Evolutionary conservation across 768 basidiomycete genomes (phyloP).

Genomic region (Mycena kentingensis): DNA sequence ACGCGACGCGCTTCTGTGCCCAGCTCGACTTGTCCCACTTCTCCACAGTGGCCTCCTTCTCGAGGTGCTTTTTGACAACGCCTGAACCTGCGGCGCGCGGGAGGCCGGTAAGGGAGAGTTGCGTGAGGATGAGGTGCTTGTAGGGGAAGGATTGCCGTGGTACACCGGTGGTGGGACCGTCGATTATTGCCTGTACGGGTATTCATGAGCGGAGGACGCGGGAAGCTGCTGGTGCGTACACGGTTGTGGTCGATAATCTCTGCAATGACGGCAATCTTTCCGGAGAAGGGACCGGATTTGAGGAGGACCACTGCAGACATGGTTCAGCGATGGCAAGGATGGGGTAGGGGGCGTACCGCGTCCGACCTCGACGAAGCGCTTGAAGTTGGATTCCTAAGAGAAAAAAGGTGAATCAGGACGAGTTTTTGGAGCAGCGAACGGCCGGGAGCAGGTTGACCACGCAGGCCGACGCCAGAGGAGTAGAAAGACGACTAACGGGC

Average conservation of each 20-base stretch:
- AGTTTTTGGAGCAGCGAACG: neutral
- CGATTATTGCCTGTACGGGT: slow-evolving; percentile 83
- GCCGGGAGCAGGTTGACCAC: no score
- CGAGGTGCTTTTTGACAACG: slow-evolving; percentile 80
- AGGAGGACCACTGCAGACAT: slow-evolving; percentile 83
- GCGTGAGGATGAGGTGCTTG: slow-evolving; percentile 91
- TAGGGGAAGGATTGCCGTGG: slow-evolving; percentile 91
- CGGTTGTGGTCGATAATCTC: slow-evolving; percentile 99
- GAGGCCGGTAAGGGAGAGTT: slow-evolving; percentile 76
- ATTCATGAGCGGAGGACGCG: neutral
- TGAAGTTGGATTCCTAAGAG: slow-evolving; percentile 81
- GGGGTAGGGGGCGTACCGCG: slow-evolving; percentile 57
- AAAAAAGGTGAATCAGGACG: neutral
- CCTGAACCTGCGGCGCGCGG: slow-evolving; percentile 87
- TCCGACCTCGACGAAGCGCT: slow-evolving; percentile 97
- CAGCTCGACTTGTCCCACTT: slow-evolving; percentile 90
- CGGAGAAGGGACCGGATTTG: slow-evolving; percentile 80
- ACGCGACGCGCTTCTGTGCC: slow-evolving; percentile 83
- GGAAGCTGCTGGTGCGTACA: slow-evolving; percentile 48
- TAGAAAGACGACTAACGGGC: no score
- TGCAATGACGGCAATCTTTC: slow-evolving; percentile 91
- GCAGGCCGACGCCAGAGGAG: neutral
- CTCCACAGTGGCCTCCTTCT: slow-evolving; percentile 78
- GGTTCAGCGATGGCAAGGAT: slow-evolving; percentile 10
- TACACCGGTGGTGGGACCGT: slow-evolving; percentile 89